Evolutionary conservation across 1,139 yeast genomes (phyloP).

Genomic region (Saccharomyces hybrid): DNA sequence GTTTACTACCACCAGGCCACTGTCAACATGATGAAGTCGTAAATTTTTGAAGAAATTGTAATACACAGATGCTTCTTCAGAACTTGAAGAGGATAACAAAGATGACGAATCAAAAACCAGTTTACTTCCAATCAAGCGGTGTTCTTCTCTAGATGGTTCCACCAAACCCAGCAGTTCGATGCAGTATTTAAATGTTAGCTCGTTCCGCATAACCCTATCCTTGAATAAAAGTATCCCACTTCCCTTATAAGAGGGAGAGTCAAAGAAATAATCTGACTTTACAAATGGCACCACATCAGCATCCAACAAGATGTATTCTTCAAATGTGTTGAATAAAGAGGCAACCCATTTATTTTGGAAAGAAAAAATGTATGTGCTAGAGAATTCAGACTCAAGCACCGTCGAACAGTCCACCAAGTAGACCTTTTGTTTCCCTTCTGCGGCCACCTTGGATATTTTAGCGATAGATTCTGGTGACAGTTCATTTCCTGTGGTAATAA

Average conservation of each 20-base stretch:
- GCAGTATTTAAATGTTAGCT: constrained; percentile 32
- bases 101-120: constrained; percentile 28
- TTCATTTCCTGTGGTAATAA: constrained; percentile 39
- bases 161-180: constrained; percentile 34
- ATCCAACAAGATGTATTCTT: constrained; percentile 44
- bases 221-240: constrained; percentile 44
- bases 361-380: constrained; percentile 34
- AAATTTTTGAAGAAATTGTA: constrained; percentile 32
- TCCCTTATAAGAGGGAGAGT: constrained; percentile 32
- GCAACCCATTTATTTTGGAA: constrained; percentile 45
- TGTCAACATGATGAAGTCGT: constrained; percentile 41
- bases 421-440: constrained; percentile 35
- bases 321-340: constrained; percentile 41
- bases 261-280: constrained; percentile 36
- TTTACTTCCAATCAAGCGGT: constrained; percentile 30
- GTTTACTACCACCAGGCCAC: constrained; percentile 43
- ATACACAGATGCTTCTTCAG: constrained; percentile 14
- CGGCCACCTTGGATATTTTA: constrained; percentile 7
- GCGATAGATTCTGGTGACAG: constrained; percentile 14
- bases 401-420: constrained; percentile 39
- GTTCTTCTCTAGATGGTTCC: constrained; percentile 38
- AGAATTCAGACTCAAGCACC: constrained; percentile 31
- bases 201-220: constrained; percentile 40
- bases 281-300: constrained; percentile 45
- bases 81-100: constrained; percentile 2